A percentile compares a stretch with the other conserved stretches of the same genome.
Evolutionary conservation across 2,329 filamentous ascomycete species (phyloP).

Genomic region (Corynespora cassiicola): DNA sequence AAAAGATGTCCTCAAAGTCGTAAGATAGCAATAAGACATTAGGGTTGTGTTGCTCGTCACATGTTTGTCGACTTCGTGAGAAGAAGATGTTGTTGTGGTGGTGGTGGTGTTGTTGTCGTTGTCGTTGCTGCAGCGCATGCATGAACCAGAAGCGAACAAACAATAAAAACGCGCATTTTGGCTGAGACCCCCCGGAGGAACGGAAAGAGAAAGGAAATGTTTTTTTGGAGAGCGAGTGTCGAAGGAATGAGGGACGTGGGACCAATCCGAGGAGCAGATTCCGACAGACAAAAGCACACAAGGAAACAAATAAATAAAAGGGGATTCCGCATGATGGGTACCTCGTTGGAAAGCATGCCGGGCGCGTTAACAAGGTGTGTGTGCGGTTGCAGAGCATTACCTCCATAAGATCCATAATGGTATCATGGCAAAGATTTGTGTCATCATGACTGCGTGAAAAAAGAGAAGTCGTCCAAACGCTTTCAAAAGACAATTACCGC

Average conservation of each 20-base stretch:
- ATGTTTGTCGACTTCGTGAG: constrained; percentile 37
- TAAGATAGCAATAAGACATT: constrained; percentile 46
- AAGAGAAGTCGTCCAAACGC: constrained; percentile 46
- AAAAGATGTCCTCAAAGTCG: constrained; percentile 37
- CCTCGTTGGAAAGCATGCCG: constrained; percentile 33
- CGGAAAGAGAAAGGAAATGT: too few relatives aligned
- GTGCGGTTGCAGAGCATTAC: constrained; percentile 44
- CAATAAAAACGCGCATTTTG: constrained; percentile 17
- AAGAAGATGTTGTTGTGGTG: too few relatives aligned
- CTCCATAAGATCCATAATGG: constrained; percentile 40
- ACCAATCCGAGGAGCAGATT: constrained; percentile 11
- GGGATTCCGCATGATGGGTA: constrained; percentile 29
- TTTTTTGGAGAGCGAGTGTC: constrained; percentile 21
- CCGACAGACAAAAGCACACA: constrained; percentile 9
- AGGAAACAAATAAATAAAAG: constrained; percentile 15
- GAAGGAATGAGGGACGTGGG: too few relatives aligned
- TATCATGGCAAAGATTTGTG: constrained; percentile 43
- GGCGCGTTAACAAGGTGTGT: constrained; percentile 32
- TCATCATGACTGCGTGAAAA: constrained; percentile 47
- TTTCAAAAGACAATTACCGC: constrained; percentile 47
- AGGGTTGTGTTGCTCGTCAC: constrained; percentile 38
- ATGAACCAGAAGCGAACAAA: constrained; percentile 25
- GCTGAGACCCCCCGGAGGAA: too few relatives aligned
- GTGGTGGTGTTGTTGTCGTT: too few relatives aligned
- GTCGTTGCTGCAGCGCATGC: constrained; percentile 36